These are phyloP conservation scores for Aspergillus sclerotiicarbonarius DNA, from an alignment of 495 filamentous ascomycete genomes.

Conservation along the genomic window DNA sequence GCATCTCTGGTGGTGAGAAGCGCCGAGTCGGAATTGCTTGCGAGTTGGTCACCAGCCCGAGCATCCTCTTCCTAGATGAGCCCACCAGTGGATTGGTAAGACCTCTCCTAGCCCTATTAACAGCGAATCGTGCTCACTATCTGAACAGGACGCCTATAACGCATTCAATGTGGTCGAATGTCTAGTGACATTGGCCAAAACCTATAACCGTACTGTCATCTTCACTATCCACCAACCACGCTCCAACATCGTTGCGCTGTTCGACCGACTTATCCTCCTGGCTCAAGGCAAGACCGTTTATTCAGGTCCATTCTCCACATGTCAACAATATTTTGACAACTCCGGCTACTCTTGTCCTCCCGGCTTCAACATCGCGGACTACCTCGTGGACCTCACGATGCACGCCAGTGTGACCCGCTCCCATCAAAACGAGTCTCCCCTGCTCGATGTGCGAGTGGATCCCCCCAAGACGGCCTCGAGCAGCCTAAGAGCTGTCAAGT, in stretches of 20 bases:
- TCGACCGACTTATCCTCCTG: conserved; percentile 87
- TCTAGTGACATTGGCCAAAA: conserved; percentile 90
- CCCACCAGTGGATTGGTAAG: conserved; percentile 82
- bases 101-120: conserved; percentile 9
- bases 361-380: conserved; percentile 98
- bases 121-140: conserved; percentile 3
- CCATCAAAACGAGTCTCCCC: conserved; percentile 54
- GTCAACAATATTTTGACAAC: conserved; percentile 88
- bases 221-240: conserved; percentile 99
- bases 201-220: conserved; percentile 91
- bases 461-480: conserved; percentile 72
- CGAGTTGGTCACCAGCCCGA: conserved; percentile 95
- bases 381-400: conserved; percentile 96
- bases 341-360: conserved; percentile 90
- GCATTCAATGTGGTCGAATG: conserved; percentile 98
- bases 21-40: conserved; percentile 94
- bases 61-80: conserved; percentile 95
- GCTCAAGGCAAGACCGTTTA: conserved; percentile 90
- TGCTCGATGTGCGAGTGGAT: conserved; percentile 38
- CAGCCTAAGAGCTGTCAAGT: conserved; percentile 87
- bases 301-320: conserved; percentile 83
- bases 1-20: conserved; percentile 97
- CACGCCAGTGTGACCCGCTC: conserved; percentile 67
- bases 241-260: conserved; percentile 99
- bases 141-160: conserved; percentile 74